Evolutionary conservation across 306 rosid species (phyloP), one percentile per base, ranked within the genome.

Genomic region (Fragaria iinumae): DNA sequence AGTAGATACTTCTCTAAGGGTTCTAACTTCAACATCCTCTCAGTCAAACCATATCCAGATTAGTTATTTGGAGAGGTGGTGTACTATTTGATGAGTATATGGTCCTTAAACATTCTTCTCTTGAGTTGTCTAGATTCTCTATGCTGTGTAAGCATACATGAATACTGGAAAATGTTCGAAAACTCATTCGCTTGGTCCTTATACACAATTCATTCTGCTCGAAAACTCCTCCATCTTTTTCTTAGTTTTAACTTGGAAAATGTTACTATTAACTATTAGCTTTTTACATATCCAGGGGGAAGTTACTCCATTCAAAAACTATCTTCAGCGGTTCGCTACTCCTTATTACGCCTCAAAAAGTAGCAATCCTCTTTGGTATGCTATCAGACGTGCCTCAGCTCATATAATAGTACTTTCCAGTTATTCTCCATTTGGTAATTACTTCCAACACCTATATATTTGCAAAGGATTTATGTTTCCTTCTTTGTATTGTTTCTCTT

Each of bases 361-460:
- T 82, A 89, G 84, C 89, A 92, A 73, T 79, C 97, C 97, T 52
- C 96, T 96, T 69, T 96, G 99, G 99, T 96, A 92, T 76, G 93
- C 99, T 67, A 72, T 96, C 80, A 83, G 99, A 85, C 91, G 97
- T 27, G 99, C 99, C 2, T 96, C 99, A 50, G 96, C 99, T 74
- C 99, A 96, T 79, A 87, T 96, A 81, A 92, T 96, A 38, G 96
- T 96, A 73, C 83, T 96, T 39, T 88, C 96, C 79, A 90, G 97
- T 88, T 96, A 96, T 79, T 96, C 99, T 1, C 88, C 99, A 65
- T 96, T 80, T 81, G 97, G 99, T 95, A 89, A 87, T 71, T 67
- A 76, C 80, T 27, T 79, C 60, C 71, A 49, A 66, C 49, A 14
- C 71, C 25, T 79, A 49, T 71, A 62, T 27, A 10, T 45, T 29